Percentiles rank a stretch among this genome's conserved stretches.
Conservation (phyloP, 805 yeast genomes). For the Metschnikowia lunata region DNA sequence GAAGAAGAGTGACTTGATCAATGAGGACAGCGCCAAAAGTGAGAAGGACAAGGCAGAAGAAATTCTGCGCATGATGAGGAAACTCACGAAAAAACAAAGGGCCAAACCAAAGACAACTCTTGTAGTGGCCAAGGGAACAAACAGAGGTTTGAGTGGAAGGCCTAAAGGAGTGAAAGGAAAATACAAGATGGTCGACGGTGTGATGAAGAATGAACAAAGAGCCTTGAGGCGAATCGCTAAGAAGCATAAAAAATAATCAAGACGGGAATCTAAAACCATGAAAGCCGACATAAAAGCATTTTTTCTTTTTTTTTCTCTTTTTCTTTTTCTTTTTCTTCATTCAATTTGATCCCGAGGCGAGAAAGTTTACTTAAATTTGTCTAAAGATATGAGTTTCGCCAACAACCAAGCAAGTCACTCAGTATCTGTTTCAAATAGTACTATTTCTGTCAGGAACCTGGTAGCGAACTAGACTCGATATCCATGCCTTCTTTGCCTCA, state of each 20-base stretch:
- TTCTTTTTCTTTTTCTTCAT: no score
- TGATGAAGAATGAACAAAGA: conserved; percentile 93
- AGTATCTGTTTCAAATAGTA: no score
- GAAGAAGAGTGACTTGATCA: conserved; percentile 88
- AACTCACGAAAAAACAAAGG: conserved; percentile 68
- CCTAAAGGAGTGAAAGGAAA: conserved; percentile 97
- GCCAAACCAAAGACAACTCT: conserved; percentile 77
- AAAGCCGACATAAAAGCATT: no score
- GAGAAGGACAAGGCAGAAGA: conserved; percentile 95
- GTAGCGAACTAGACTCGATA: no score
- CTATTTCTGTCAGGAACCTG: no score
- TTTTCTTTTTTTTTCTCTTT: no score
- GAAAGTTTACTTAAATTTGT: no score
- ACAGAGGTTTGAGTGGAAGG: conserved; percentile 86
- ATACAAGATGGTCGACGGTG: conserved; percentile 99
- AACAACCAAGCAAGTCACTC: no score
- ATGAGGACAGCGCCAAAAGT: conserved; percentile 80
- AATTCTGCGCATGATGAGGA: conserved; percentile 79
- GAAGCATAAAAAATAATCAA: conserved; percentile 56
- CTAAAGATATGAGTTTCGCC: no score
- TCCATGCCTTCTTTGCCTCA: no score
- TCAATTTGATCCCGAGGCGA: no score
- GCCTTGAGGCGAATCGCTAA: conserved; percentile 87
- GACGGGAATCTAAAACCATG: not conserved
- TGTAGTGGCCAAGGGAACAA: conserved; percentile 82